Conservation (phyloP, 176 grass and related monocot genomes). For the Triticum aestivum region DNA sequence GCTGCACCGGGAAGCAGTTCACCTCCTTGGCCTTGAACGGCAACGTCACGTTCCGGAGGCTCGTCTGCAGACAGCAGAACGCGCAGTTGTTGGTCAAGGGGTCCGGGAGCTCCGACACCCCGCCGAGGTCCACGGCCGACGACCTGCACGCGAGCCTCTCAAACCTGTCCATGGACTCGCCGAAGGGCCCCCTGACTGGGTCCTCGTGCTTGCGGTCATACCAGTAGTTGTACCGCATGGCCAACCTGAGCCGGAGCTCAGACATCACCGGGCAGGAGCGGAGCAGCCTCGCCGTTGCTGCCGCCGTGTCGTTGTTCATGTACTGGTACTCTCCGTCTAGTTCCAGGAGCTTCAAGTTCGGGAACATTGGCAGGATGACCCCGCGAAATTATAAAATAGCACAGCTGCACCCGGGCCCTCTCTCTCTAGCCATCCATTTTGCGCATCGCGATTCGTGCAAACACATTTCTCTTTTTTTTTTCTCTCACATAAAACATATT, state of each 20-base stretch:
- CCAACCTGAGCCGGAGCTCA: background rate
- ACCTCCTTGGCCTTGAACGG: too few relatives aligned
- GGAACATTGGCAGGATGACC: background rate
- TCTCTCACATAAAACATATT: too few relatives aligned
- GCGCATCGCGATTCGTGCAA: too few relatives aligned
- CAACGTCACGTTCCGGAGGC: too few relatives aligned
- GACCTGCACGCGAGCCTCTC: background rate
- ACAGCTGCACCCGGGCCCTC: too few relatives aligned
- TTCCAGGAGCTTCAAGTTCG: background rate
- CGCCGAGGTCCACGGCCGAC: background rate
- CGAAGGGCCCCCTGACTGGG: background rate
- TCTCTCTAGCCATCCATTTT: too few relatives aligned
- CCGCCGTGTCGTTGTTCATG: background rate
- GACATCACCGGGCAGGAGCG: background rate
- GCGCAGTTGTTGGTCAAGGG: background rate
- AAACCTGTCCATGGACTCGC: background rate
- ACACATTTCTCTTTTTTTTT: too few relatives aligned
- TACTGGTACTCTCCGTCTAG: background rate
- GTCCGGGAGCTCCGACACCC: background rate
- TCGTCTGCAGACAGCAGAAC: background rate
- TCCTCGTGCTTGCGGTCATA: background rate
- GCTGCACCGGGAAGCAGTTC: too few relatives aligned
- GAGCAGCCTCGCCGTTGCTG: background rate
- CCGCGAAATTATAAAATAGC: too few relatives aligned
- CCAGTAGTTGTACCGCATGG: too few relatives aligned